Evolutionary conservation across 2,329 filamentous ascomycete genomes (phyloP).

Genomic region (Capronia epimyces): DNA sequence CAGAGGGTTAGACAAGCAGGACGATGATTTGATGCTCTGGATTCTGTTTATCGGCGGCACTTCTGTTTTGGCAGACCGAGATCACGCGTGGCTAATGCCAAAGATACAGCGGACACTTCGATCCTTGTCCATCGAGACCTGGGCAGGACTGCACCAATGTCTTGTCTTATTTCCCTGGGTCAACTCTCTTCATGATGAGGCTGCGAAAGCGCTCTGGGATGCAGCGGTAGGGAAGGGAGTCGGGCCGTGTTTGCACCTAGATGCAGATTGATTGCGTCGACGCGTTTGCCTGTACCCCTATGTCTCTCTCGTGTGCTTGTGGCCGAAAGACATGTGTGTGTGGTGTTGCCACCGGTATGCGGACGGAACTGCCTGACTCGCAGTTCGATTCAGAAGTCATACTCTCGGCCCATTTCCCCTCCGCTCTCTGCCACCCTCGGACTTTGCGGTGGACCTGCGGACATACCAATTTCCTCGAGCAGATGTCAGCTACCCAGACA

Average conservation of each 20-base stretch:
- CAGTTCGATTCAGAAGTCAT: too few species aligned
- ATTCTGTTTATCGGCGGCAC: conserved; percentile 2
- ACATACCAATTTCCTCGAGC: too few species aligned
- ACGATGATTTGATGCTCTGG: conserved; percentile 1
- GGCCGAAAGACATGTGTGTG: too few species aligned
- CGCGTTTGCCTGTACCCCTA: too few species aligned
- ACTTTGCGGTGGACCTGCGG: too few species aligned
- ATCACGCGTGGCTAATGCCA: background rate
- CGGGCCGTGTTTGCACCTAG: background rate
- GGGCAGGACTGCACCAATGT: background rate
- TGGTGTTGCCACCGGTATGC: too few species aligned
- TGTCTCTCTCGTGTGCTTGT: background rate
- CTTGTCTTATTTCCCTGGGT: background rate
- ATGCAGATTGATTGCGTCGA: background rate
- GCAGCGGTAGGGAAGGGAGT: background rate
- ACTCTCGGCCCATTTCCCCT: too few species aligned
- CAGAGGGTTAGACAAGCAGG: background rate
- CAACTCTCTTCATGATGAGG: background rate
- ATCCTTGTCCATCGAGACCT: background rate
- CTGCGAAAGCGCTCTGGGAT: background rate
- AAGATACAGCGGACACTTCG: background rate
- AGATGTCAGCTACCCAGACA: too few species aligned
- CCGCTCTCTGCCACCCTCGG: too few species aligned
- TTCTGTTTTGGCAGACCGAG: background rate
- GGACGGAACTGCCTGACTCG: too few species aligned